A percentile compares a stretch with the other conserved stretches of the same genome.
phyloP scores from a whole-genome alignment of 352 stramenopile species.

The Phytophthora ohioensis region DNA sequence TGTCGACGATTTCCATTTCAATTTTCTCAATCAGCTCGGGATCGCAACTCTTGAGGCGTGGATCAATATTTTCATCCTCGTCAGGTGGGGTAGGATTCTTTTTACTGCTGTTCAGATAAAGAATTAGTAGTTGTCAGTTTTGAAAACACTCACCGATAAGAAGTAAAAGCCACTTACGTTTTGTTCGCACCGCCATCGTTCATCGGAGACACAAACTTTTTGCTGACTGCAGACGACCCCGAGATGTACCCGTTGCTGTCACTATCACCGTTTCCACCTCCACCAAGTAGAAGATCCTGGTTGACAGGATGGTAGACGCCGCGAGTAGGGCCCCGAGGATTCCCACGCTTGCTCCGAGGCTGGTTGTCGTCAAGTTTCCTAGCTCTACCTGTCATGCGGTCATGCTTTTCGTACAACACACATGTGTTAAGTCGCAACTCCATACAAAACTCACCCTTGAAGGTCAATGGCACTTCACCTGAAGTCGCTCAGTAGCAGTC shows the following conservation, averaged over 20 bases:
- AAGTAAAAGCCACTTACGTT: slow-evolving; percentile 8
- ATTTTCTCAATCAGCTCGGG: slow-evolving; percentile 97
- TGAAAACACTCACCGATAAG: background rate
- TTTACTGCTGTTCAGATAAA: slow-evolving; percentile 18
- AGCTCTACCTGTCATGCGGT: slow-evolving; percentile 51
- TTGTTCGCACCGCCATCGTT: slow-evolving; percentile 34
- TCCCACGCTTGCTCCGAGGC: slow-evolving; percentile 27
- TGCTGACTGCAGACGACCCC: slow-evolving; percentile 55
- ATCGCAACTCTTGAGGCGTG: slow-evolving; percentile 94
- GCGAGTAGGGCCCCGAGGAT: slow-evolving; percentile 43
- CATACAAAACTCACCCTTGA: background rate
- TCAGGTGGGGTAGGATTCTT: slow-evolving; percentile 25
- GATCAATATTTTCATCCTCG: slow-evolving; percentile 91
- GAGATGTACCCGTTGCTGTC: slow-evolving; percentile 37
- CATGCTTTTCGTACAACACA: slow-evolving; percentile 33
- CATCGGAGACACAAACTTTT: slow-evolving; percentile 82
- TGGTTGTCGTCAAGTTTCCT: slow-evolving; percentile 53
- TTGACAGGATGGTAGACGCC: slow-evolving; percentile 83
- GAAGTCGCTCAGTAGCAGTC: slow-evolving; percentile 73
- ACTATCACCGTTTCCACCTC: slow-evolving; percentile 25
- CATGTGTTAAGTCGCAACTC: no score
- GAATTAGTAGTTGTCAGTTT: background rate
- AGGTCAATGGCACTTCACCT: slow-evolving; percentile 37
- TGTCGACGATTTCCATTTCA: slow-evolving; percentile 97
- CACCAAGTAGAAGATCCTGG: slow-evolving; percentile 69